Evolutionary conservation across 345 rosid species (phyloP).

Genomic region (Hibiscus trionum): DNA sequence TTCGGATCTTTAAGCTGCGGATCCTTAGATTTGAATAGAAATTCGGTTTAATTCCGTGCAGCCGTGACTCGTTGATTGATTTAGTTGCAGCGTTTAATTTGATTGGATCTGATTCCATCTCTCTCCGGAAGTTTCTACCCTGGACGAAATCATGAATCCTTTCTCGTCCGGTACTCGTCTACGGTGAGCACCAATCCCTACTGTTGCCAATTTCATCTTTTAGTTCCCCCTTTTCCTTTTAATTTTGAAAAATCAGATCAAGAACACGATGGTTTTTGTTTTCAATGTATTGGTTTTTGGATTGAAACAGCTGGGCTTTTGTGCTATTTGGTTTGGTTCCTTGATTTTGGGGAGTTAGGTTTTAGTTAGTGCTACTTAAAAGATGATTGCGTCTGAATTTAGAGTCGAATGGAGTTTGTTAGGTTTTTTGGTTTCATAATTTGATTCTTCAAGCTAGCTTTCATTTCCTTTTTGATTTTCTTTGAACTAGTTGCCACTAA

Average conservation of each 20-base stretch:
- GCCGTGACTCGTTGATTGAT: background rate
- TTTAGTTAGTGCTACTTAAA: background rate
- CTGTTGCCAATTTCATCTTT: background rate
- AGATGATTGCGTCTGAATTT: background rate
- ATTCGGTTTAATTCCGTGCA: slow-evolving; percentile 10
- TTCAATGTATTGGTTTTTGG: background rate
- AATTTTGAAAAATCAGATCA: slow-evolving; percentile 9
- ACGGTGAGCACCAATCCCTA: slow-evolving; percentile 41
- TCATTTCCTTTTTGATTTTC: background rate
- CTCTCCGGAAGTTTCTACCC: slow-evolving; percentile 1
- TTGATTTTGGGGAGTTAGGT: background rate
- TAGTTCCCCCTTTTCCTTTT: background rate
- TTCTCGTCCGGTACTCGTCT: slow-evolving; percentile 96
- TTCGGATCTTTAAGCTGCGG: slow-evolving; percentile 25
- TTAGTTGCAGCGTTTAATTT: background rate
- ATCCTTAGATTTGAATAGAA: background rate
- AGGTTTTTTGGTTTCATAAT: background rate
- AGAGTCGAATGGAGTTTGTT: background rate
- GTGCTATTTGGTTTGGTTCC: background rate
- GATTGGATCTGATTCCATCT: slow-evolving; percentile 33
- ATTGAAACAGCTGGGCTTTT: slow-evolving; percentile 5
- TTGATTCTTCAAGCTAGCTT: slow-evolving; percentile 4
- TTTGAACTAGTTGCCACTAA: background rate
- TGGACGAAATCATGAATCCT: slow-evolving; percentile 83
- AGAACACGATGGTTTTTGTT: background rate